phyloP scores from a whole-genome alignment of 768 basidiomycete genomes.

The Rhizopogon vinicolor region DNA sequence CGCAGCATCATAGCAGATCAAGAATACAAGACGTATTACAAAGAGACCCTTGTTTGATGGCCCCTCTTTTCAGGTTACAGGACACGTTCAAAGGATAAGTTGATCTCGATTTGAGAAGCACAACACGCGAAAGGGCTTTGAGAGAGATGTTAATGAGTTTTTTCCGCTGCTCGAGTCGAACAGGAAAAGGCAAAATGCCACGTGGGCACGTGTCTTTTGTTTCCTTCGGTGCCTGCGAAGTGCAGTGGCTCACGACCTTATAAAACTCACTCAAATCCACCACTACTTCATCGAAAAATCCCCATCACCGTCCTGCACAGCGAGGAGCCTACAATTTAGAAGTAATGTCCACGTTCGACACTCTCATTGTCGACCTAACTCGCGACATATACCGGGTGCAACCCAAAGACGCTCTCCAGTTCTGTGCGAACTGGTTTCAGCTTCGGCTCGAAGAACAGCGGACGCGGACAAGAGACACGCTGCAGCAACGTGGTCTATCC shows the following conservation, averaged over 20 bases:
- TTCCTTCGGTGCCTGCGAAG: slow-evolving; percentile 7
- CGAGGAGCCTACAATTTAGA: slow-evolving; percentile 14
- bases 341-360: slow-evolving; percentile 72
- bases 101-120: background rate
- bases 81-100: background rate
- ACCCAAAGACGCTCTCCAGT: slow-evolving; percentile 89
- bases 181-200: slow-evolving; percentile 6
- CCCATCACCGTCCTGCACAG: background rate
- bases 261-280: background rate
- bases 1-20: background rate
- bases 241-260: slow-evolving; percentile 3
- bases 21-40: too few species aligned
- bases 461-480: slow-evolving; percentile 61
- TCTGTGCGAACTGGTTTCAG: slow-evolving; percentile 94
- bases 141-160: background rate
- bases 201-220: slow-evolving; percentile 20
- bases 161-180: background rate
- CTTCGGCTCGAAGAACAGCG: slow-evolving; percentile 82
- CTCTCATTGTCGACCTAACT: slow-evolving; percentile 78
- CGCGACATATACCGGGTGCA: slow-evolving; percentile 83
- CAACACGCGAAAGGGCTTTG: background rate
- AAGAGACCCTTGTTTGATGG: background rate
- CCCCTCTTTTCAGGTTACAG: background rate
- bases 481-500: slow-evolving; percentile 48
- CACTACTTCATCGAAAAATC: slow-evolving; percentile 1